Percentiles rank a stretch among this genome's conserved stretches.
These are phyloP conservation scores for Oryza longistaminata DNA, from an alignment of 176 grass and related monocot species.

Conservation along the genomic window DNA sequence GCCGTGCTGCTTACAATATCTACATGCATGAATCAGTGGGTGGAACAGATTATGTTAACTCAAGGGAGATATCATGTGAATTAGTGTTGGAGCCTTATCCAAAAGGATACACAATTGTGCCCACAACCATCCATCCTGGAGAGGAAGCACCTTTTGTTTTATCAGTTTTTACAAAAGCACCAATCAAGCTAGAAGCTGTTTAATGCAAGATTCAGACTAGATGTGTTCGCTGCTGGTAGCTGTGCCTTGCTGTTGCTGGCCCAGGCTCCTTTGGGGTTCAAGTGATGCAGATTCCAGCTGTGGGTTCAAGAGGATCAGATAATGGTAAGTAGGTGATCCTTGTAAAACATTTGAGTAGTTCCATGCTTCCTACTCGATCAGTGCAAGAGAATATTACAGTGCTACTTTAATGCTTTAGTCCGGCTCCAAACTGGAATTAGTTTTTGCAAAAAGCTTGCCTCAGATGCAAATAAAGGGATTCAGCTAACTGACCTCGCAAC, in stretches of 20 bases:
- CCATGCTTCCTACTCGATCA: neutral
- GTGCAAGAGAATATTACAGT: neutral
- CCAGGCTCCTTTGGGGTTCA: neutral
- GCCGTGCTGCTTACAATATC: slow-evolving; percentile 96
- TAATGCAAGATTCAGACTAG: slow-evolving; percentile 45
- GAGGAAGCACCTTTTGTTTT: slow-evolving; percentile 99
- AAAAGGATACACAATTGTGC: slow-evolving; percentile 99
- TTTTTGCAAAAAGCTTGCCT: neutral
- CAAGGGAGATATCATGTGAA: slow-evolving; percentile 98
- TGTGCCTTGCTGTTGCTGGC: slow-evolving; percentile 30
- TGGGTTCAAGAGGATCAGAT: slow-evolving; percentile 30
- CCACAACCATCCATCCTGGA: slow-evolving; percentile 95
- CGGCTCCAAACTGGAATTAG: neutral
- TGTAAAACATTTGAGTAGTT: neutral
- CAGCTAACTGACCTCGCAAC: slow-evolving; percentile 3
- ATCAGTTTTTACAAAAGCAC: slow-evolving; percentile 98
- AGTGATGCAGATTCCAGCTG: slow-evolving; percentile 34
- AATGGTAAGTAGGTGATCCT: slow-evolving; percentile 33
- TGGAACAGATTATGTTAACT: slow-evolving; percentile 97
- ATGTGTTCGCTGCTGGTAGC: slow-evolving; percentile 25
- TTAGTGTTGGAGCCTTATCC: slow-evolving; percentile 93
- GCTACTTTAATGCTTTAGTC: neutral
- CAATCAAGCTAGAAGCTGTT: slow-evolving; percentile 89
- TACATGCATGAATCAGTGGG: slow-evolving; percentile 98
- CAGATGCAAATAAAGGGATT: slow-evolving; percentile 6